These are phyloP conservation scores for Leccinum cinnamomeum DNA, from an alignment of 1,284 basidiomycete species.

Conservation along the genomic window DNA sequence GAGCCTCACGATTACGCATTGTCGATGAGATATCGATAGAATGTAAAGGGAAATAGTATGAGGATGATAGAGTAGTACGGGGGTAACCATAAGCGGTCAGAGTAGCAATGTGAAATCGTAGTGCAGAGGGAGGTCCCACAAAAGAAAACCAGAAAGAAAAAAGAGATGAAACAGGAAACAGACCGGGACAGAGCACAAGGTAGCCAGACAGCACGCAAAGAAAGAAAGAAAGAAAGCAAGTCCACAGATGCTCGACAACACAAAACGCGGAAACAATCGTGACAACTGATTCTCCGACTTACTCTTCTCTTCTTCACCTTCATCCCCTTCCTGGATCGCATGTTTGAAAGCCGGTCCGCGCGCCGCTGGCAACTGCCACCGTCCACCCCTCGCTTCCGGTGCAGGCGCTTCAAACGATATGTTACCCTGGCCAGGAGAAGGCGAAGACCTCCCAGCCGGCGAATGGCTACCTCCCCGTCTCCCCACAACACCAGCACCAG, in stretches of 20 bases:
- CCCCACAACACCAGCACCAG: slow-evolving; percentile 24
- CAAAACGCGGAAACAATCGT: slow-evolving; percentile 1
- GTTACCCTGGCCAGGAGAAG: slow-evolving; percentile 49
- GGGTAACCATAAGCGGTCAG: background rate
- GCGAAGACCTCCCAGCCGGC: slow-evolving; percentile 56
- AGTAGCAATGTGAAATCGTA: slow-evolving; percentile 23
- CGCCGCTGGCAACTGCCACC: slow-evolving; percentile 63
- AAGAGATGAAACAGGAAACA: slow-evolving; percentile 1
- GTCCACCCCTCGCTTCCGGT: slow-evolving; percentile 46
- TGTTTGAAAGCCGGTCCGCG: slow-evolving; percentile 65
- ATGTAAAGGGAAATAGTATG: slow-evolving; percentile 6
- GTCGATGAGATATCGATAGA: slow-evolving; percentile 1
- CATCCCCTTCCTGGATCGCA: slow-evolving; percentile 76
- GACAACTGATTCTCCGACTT: slow-evolving; percentile 19
- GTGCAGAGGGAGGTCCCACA: slow-evolving; percentile 2
- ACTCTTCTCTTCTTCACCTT: slow-evolving; percentile 61
- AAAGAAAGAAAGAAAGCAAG: background rate
- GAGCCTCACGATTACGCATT: slow-evolving; percentile 5
- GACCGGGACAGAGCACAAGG: slow-evolving; percentile 5
- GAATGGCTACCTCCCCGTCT: slow-evolving; percentile 52
- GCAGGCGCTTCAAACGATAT: slow-evolving; percentile 41
- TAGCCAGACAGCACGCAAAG: slow-evolving; percentile 6
- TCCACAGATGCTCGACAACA: slow-evolving; percentile 14
- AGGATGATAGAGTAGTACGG: slow-evolving; percentile 12
- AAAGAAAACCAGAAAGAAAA: slow-evolving; percentile 4